A percentile compares a stretch with the other conserved stretches of the same genome.
phyloP scores from a whole-genome alignment of 2,329 filamentous ascomycete species.

The Alternaria sp. region DNA sequence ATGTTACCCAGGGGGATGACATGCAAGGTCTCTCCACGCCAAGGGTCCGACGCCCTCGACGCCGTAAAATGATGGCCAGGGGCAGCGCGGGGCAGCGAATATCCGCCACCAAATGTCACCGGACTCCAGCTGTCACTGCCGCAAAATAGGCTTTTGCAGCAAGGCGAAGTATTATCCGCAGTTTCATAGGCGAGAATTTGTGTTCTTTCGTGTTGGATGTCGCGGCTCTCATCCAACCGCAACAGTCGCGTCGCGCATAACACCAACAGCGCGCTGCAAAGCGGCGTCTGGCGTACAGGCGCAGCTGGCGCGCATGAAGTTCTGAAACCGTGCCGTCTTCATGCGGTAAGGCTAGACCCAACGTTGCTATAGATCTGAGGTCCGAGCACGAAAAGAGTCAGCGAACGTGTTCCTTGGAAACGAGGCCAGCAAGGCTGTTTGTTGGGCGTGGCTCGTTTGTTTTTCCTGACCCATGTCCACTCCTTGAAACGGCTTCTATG shows the following conservation, averaged over 20 bases:
- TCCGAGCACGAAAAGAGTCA: slow-evolving; percentile 21
- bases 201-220: slow-evolving; percentile 7
- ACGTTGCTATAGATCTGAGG: slow-evolving; percentile 6
- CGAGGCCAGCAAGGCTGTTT: slow-evolving; percentile 31
- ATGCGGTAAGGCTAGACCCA: slow-evolving; percentile 23
- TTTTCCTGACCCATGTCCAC: slow-evolving; percentile 21
- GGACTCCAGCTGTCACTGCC: slow-evolving; percentile 12
- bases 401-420: slow-evolving; percentile 28
- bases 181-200: slow-evolving; percentile 18
- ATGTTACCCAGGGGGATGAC: slow-evolving; percentile 30
- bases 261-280: slow-evolving; percentile 16
- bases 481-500: slow-evolving; percentile 38
- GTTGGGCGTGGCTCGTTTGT: slow-evolving; percentile 34
- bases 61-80: slow-evolving; percentile 23
- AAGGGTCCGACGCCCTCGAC: slow-evolving; percentile 17
- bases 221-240: slow-evolving; percentile 20
- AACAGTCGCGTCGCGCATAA: slow-evolving; percentile 6
- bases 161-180: slow-evolving; percentile 19
- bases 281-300: slow-evolving; percentile 8
- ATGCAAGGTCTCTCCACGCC: slow-evolving; percentile 25
- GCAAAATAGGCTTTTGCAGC: slow-evolving; percentile 17
- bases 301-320: slow-evolving; percentile 15
- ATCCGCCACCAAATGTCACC: slow-evolving; percentile 22
- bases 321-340: slow-evolving; percentile 33
- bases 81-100: slow-evolving; percentile 25